Conservation (phyloP, 257 asterid species). For the Nicotiana paniculata region DNA sequence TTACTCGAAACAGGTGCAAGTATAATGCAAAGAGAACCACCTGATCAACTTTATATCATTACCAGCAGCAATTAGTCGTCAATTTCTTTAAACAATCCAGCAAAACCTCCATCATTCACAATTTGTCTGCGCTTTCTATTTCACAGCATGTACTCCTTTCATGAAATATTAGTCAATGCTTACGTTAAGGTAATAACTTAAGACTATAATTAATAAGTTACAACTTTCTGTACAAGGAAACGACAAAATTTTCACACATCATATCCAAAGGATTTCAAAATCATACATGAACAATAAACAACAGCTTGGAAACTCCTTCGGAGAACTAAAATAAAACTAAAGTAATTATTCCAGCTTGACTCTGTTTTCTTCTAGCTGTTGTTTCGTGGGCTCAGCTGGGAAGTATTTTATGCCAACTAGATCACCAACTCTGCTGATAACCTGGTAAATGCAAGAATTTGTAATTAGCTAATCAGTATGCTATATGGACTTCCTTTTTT, state of each 20-base stretch:
- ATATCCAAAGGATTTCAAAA: constrained; percentile 3
- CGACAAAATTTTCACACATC: constrained; percentile 7
- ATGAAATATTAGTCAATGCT: neutral
- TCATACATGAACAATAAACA: neutral
- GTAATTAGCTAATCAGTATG: neutral
- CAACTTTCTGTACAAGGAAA: constrained; percentile 7
- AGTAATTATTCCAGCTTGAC: constrained; percentile 51
- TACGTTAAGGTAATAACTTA: neutral
- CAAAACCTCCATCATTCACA: neutral
- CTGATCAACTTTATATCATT: neutral
- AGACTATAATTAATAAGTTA: neutral
- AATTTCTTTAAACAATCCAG: neutral
- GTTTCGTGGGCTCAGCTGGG: constrained; percentile 77
- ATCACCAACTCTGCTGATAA: constrained; percentile 74
- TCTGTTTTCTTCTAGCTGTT: constrained; percentile 57
- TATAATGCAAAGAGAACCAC: neutral
- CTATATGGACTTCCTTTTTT: neutral
- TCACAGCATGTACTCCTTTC: neutral
- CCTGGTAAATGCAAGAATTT: constrained; percentile 30
- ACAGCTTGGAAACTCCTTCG: constrained; percentile 5
- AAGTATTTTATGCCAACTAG: constrained; percentile 79
- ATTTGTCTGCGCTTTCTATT: neutral
- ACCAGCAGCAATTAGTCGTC: neutral
- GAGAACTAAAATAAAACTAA: neutral
- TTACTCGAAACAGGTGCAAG: neutral